These are phyloP conservation scores for Cryptococcus sp. DNA, from an alignment of 1,284 basidiomycete species.

Conservation along the genomic window DNA sequence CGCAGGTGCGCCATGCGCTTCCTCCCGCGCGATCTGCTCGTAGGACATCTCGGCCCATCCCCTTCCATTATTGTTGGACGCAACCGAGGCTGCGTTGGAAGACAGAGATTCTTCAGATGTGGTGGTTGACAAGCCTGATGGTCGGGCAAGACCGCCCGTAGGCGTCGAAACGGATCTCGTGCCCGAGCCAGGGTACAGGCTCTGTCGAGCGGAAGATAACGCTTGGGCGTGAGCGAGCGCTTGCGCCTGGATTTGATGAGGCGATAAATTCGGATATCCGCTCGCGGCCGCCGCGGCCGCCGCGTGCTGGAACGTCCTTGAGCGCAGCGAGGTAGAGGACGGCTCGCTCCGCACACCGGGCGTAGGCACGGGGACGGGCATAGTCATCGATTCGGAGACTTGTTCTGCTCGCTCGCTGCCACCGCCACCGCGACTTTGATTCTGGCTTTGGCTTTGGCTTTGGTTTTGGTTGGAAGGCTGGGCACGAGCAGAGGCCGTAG, in stretches of 20 bases:
- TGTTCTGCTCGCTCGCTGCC: conserved; percentile 17
- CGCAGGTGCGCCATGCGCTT: conserved; percentile 30
- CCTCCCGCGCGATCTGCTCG: conserved; percentile 43
- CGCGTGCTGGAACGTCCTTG: conserved; percentile 28
- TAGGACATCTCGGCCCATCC: conserved; percentile 28
- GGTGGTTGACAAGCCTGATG: neutral
- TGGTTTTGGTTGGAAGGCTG: conserved; percentile 1
- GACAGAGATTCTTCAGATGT: conserved; percentile 3
- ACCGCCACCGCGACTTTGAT: no score
- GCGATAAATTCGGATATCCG: neutral
- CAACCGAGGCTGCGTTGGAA: conserved; percentile 7
- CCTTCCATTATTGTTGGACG: neutral
- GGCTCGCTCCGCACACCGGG: conserved; percentile 12
- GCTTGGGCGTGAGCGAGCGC: neutral
- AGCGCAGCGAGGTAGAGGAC: conserved; percentile 24
- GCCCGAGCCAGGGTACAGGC: neutral
- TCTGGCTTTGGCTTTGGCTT: conserved; percentile 5
- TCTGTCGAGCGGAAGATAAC: neutral
- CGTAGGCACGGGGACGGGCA: conserved; percentile 38
- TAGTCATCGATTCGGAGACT: conserved; percentile 31
- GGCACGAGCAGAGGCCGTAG: conserved; percentile 20
- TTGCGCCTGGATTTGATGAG: neutral
- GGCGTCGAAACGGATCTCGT: neutral
- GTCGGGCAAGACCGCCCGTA: neutral
- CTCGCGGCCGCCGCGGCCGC: conserved; percentile 1